Evolutionary conservation across 2,329 filamentous ascomycete species (phyloP).

Genomic region (Cladophialophora bantiana): DNA sequence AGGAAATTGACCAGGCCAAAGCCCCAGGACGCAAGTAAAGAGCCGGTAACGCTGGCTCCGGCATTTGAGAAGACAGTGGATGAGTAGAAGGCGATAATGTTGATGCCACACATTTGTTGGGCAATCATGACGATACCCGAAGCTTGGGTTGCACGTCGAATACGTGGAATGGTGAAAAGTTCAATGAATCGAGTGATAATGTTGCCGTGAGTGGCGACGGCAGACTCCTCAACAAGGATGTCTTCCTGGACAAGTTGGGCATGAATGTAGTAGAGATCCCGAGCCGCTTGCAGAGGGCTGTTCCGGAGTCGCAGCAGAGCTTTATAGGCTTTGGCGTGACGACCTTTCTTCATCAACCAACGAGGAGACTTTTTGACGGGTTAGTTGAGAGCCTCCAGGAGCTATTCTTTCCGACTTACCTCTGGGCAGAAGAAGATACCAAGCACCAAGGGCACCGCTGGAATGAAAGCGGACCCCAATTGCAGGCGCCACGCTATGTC

Average conservation of each 20-base stretch:
- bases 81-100: slow-evolving; percentile 79
- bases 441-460: slow-evolving; percentile 53
- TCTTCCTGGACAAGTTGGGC: slow-evolving; percentile 48
- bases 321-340: slow-evolving; percentile 51
- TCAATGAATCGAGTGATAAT: slow-evolving; percentile 67
- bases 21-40: slow-evolving; percentile 69
- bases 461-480: slow-evolving; percentile 56
- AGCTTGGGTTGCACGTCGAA: slow-evolving; percentile 71
- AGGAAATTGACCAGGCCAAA: slow-evolving; percentile 71
- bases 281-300: slow-evolving; percentile 53
- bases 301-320: slow-evolving; percentile 54
- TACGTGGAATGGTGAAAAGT: slow-evolving; percentile 58
- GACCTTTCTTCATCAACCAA: slow-evolving; percentile 57
- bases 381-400: background rate
- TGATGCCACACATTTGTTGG: slow-evolving; percentile 75
- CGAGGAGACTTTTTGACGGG: slow-evolving; percentile 43
- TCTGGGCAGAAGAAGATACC: slow-evolving; percentile 56
- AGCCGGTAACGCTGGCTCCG: slow-evolving; percentile 62
- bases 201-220: slow-evolving; percentile 55
- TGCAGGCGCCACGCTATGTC: slow-evolving; percentile 55
- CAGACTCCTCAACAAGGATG: slow-evolving; percentile 36
- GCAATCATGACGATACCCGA: slow-evolving; percentile 82
- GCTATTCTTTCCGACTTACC: slow-evolving; percentile 22
- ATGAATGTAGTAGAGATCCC: slow-evolving; percentile 56
- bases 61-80: slow-evolving; percentile 64